phyloP scores from a whole-genome alignment of 495 filamentous ascomycete species.

The Saxophila tyrrhenica region DNA sequence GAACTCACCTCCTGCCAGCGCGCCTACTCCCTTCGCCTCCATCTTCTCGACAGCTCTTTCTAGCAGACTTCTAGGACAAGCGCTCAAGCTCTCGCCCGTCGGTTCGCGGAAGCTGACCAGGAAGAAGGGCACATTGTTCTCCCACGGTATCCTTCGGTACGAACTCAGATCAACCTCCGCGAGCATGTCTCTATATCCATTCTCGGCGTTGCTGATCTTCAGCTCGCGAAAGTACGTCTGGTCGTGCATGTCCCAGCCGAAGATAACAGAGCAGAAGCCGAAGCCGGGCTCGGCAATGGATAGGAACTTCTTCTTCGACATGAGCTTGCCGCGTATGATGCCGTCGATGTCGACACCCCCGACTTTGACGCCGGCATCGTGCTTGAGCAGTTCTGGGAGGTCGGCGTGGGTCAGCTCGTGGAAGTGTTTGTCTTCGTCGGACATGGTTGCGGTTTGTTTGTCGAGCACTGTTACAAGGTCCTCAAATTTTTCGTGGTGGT shows the following conservation, averaged over 20 bases:
- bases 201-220: constrained; percentile 79
- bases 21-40: constrained; percentile 52
- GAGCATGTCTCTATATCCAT: constrained; percentile 83
- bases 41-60: constrained; percentile 56
- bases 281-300: constrained; percentile 75
- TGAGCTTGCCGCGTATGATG: constrained; percentile 79
- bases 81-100: constrained; percentile 57
- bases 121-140: constrained; percentile 86
- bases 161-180: constrained; percentile 70
- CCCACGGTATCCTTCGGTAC: constrained; percentile 91
- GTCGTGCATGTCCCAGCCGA: constrained; percentile 99
- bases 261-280: constrained; percentile 93
- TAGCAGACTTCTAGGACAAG: constrained; percentile 71
- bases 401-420: constrained; percentile 45
- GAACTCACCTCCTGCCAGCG: constrained; percentile 82
- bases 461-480: background rate
- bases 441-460: constrained; percentile 9
- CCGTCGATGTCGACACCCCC: constrained; percentile 90
- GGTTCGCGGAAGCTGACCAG: constrained; percentile 78
- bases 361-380: constrained; percentile 77
- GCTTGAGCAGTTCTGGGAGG: constrained; percentile 51
- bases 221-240: constrained; percentile 76
- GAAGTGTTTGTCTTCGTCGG: constrained; percentile 9
- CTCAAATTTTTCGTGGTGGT: background rate
- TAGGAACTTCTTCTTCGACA: constrained; percentile 93